Evolutionary conservation across 139 green algal genomes (phyloP).

Genomic region (Chlamydomonas incerta): DNA sequence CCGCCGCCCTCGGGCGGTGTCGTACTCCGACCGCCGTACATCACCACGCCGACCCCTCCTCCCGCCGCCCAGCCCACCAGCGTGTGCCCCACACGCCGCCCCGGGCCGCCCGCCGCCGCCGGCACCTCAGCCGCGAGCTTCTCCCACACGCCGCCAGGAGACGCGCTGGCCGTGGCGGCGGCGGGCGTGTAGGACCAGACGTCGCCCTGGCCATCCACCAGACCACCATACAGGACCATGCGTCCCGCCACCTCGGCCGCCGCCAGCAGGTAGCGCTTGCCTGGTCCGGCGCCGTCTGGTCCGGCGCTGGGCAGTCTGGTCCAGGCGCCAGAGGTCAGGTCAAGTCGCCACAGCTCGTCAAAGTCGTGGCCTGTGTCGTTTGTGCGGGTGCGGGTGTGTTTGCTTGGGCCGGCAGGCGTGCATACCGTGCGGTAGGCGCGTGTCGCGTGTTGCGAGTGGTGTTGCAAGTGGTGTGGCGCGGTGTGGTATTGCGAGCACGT

Average conservation of each 20-base stretch:
- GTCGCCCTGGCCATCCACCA: conserved; percentile 44
- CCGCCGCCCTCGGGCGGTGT: not conserved
- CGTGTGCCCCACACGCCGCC: conserved; percentile 5
- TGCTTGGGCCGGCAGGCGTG: too few species aligned
- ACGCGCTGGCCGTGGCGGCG: too few species aligned
- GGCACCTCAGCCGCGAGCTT: conserved; percentile 24
- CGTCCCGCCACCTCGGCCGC: not conserved
- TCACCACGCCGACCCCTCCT: not conserved
- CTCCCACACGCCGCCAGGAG: not conserved
- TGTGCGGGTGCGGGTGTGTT: too few species aligned
- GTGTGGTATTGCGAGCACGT: too few species aligned
- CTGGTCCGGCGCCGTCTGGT: not conserved
- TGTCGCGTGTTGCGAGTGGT: too few species aligned
- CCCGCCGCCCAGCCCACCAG: not conserved
- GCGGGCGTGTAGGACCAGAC: conserved; percentile 43
- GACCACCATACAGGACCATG: conserved; percentile 50
- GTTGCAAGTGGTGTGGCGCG: too few species aligned
- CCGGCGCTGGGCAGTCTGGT: not conserved
- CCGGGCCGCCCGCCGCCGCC: not conserved
- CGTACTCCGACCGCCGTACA: conserved; percentile 26
- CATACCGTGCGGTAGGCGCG: too few species aligned
- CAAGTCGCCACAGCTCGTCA: conserved; percentile 41
- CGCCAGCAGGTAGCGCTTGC: conserved; percentile 43
- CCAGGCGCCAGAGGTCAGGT: conserved; percentile 3
- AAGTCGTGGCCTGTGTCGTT: conserved; percentile 47